These are phyloP conservation scores for Closterium sp. DNA, from an alignment of 139 green algal genomes.

Conservation along the genomic window DNA sequence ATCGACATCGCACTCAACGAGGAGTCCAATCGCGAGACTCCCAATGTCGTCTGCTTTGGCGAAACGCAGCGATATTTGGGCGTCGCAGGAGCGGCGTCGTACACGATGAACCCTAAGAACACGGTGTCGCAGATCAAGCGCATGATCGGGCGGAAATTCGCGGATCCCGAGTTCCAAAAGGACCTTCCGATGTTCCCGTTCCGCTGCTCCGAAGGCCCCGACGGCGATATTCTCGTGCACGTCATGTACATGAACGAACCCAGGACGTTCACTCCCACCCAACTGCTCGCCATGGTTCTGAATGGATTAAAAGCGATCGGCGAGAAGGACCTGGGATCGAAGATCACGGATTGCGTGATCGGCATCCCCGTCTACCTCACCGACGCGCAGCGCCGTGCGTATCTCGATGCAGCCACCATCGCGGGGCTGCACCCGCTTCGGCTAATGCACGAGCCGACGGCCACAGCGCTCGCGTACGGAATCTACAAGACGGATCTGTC, in stretches of 20 bases:
- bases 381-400: conserved; percentile 55
- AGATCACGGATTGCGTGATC: conserved; percentile 89
- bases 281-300: conserved; percentile 88
- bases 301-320: conserved; percentile 87
- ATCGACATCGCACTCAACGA: conserved; percentile 89
- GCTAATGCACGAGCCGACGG: conserved; percentile 94
- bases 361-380: conserved; percentile 86
- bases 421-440: conserved; percentile 87
- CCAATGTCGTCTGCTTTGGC: conserved; percentile 83
- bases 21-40: conserved; percentile 90
- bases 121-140: conserved; percentile 90
- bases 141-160: conserved; percentile 87
- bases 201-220: conserved; percentile 67
- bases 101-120: conserved; percentile 90
- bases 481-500: conserved; percentile 99
- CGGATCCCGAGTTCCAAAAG: conserved; percentile 75
- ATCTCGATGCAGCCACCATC: conserved; percentile 64
- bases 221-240: conserved; percentile 74
- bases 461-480: conserved; percentile 92
- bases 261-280: conserved; percentile 61
- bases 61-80: conserved; percentile 83
- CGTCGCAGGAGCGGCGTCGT: conserved; percentile 69
- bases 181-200: conserved; percentile 77
- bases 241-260: conserved; percentile 75
- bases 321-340: conserved; percentile 74